Conservation (phyloP, 441 rosid species). For the Mallotus repandus region DNA sequence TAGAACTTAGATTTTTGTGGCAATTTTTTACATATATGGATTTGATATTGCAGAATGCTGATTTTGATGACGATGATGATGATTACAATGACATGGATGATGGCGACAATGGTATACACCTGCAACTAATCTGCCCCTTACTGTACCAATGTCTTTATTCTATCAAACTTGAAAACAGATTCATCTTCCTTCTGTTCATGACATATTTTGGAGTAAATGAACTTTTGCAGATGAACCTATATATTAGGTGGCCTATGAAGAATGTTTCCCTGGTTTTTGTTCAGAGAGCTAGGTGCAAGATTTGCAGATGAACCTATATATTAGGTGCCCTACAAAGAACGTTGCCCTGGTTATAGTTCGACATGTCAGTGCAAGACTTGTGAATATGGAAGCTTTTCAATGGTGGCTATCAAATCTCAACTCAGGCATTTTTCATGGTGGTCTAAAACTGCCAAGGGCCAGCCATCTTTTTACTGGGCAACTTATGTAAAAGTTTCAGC, state of each 20-base stretch:
- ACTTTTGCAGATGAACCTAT: constrained; percentile 21
- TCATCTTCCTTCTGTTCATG: not conserved
- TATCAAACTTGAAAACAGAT: not conserved
- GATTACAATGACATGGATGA: constrained; percentile 36
- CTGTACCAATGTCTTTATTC: not conserved
- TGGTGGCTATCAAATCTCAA: no score
- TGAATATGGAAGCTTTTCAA: no score
- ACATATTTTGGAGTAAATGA: not conserved
- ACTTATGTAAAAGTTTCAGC: no score
- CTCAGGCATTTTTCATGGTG: no score
- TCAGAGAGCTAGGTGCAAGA: not conserved
- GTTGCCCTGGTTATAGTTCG: no score
- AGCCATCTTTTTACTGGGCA: no score
- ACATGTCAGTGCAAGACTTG: no score
- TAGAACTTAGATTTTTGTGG: not conserved
- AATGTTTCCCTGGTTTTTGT: not conserved
- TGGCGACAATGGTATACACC: constrained; percentile 29
- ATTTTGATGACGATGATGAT: constrained; percentile 46
- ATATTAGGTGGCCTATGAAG: not conserved
- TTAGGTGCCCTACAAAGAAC: no score
- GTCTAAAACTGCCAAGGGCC: no score
- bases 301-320: constrained; percentile 12
- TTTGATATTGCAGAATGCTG: constrained; percentile 32
- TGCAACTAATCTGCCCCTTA: not conserved
- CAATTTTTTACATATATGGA: not conserved